These are phyloP conservation scores for Vigna nakashimae DNA, from an alignment of 306 rosid genomes.

Conservation along the genomic window DNA sequence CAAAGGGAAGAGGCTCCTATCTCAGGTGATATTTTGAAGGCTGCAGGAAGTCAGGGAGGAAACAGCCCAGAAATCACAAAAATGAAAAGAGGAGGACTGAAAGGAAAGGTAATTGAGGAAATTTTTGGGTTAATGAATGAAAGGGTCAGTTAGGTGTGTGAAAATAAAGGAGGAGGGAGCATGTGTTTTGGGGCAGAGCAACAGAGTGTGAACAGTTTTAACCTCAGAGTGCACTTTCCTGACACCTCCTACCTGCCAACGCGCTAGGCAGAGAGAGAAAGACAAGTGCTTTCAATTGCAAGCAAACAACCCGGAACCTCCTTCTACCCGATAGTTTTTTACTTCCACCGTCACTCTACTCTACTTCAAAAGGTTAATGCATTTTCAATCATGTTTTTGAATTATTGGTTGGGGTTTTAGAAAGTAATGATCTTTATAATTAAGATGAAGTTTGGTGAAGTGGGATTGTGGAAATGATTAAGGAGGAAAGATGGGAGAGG, in stretches of 20 bases:
- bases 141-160: slow-evolving; percentile 63
- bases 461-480: slow-evolving; percentile 31
- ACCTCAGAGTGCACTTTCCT: slow-evolving; percentile 79
- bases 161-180: slow-evolving; percentile 54
- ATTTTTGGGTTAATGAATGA: slow-evolving; percentile 56
- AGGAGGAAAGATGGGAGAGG: slow-evolving; percentile 33
- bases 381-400: no score
- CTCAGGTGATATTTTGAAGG: slow-evolving; percentile 56
- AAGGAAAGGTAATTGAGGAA: slow-evolving; percentile 47
- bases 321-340: slow-evolving; percentile 58
- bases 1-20: slow-evolving; percentile 37
- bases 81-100: slow-evolving; percentile 55
- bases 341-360: slow-evolving; percentile 31
- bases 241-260: slow-evolving; percentile 58
- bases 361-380: background rate
- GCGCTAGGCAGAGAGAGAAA: slow-evolving; percentile 31
- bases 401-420: no score
- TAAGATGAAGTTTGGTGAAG: background rate
- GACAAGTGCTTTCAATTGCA: slow-evolving; percentile 72
- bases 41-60: slow-evolving; percentile 51
- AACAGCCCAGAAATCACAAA: slow-evolving; percentile 49
- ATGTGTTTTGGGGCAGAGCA: slow-evolving; percentile 74
- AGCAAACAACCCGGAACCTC: slow-evolving; percentile 64
- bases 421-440: background rate
- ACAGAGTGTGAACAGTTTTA: slow-evolving; percentile 65